Evolutionary conservation across 1,139 yeast genomes (phyloP).

Genomic region (Kurtzmaniella natalensis): DNA sequence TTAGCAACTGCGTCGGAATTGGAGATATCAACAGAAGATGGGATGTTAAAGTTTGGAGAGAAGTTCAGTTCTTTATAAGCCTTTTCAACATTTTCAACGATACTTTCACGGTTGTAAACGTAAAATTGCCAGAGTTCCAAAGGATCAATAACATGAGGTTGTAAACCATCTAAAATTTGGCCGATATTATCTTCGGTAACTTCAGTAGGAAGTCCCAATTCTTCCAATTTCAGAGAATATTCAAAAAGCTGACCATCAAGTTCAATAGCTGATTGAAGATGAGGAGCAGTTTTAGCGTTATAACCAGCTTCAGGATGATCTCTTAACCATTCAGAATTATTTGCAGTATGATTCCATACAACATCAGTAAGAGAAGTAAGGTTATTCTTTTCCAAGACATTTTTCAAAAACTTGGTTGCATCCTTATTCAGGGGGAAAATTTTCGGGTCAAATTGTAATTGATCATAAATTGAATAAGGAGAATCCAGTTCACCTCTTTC

Average conservation of each 20-base stretch:
- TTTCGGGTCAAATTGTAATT: conserved; percentile 66
- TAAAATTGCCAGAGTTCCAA: conserved; percentile 86
- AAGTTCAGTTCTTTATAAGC: conserved; percentile 34
- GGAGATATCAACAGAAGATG: conserved; percentile 25
- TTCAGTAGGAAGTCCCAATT: conserved; percentile 57
- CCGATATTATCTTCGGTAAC: conserved; percentile 54
- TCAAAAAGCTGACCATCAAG: conserved; percentile 65
- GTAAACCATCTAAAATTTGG: conserved; percentile 60
- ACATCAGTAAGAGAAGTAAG: conserved; percentile 83
- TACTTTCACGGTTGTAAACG: conserved; percentile 52
- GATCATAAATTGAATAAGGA: conserved; percentile 90
- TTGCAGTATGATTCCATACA: conserved; percentile 92
- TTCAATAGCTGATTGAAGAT: conserved; percentile 77
- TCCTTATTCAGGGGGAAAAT: conserved; percentile 46
- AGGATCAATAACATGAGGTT: conserved; percentile 59
- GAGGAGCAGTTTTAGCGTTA: conserved; percentile 83
- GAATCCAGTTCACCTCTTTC: conserved; percentile 84
- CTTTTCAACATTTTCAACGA: conserved; percentile 29
- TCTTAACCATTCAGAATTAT: conserved; percentile 79
- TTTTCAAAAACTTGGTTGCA: conserved; percentile 24
- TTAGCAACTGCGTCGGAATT: conserved; percentile 43
- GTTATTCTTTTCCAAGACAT: conserved; percentile 50
- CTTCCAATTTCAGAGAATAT: conserved; percentile 52
- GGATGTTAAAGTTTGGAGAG: conserved; percentile 24
- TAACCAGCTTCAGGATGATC: conserved; percentile 92